phyloP scores from a whole-genome alignment of 2,329 filamentous ascomycete genomes.

The Ophiognomonia clavigignenti-juglandacearum region DNA sequence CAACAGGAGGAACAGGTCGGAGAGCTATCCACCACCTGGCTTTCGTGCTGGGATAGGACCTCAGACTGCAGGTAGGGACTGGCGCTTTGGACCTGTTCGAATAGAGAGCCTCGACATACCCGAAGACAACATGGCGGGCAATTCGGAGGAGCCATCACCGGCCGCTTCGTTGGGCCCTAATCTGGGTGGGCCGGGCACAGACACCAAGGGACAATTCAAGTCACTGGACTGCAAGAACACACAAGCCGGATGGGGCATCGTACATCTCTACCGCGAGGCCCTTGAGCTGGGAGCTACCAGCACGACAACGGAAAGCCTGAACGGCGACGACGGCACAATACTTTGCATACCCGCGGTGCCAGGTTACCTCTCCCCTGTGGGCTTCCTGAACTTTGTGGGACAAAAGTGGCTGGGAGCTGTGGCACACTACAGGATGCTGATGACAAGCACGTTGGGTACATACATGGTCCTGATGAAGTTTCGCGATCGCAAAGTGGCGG shows the following conservation, averaged over 20 bases:
- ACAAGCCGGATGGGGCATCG: slow-evolving; percentile 84
- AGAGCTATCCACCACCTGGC: slow-evolving; percentile 38
- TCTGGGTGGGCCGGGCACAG: slow-evolving; percentile 58
- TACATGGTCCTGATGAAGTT: slow-evolving; percentile 98
- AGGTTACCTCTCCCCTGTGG: slow-evolving; percentile 84
- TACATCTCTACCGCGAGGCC: slow-evolving; percentile 86
- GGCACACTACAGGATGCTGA: slow-evolving; percentile 90
- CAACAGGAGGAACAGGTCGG: slow-evolving; percentile 34
- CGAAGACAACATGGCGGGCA: slow-evolving; percentile 20
- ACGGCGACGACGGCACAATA: slow-evolving; percentile 50
- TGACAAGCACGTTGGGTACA: slow-evolving; percentile 81
- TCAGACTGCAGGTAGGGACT: slow-evolving; percentile 57
- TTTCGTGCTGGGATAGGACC: slow-evolving; percentile 41
- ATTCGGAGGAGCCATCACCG: slow-evolving; percentile 19
- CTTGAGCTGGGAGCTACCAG: slow-evolving; percentile 49
- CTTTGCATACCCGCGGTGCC: slow-evolving; percentile 93
- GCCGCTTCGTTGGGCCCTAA: slow-evolving; percentile 44
- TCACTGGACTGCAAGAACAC: slow-evolving; percentile 67
- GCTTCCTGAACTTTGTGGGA: slow-evolving; percentile 88
- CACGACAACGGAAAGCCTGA: slow-evolving; percentile 25
- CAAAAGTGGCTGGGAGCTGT: slow-evolving; percentile 82
- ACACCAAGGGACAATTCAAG: slow-evolving; percentile 77
- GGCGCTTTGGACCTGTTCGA: slow-evolving; percentile 74
- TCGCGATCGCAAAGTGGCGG: slow-evolving; percentile 66
- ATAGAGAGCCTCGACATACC: slow-evolving; percentile 77